Evolutionary conservation across 345 rosid species (phyloP).

Genomic region (Lepidium aucheri): DNA sequence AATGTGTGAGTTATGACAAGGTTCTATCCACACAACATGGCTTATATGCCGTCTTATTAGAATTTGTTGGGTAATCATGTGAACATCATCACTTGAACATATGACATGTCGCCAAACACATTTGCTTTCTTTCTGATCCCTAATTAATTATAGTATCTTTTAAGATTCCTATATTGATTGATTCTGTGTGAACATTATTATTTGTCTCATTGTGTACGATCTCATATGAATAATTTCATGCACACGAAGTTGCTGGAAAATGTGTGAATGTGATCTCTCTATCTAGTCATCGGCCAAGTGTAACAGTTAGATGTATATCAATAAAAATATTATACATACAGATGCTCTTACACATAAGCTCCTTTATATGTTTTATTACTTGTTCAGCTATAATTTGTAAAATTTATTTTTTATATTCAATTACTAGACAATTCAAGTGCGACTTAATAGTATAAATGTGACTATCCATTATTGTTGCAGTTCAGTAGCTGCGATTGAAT

Average conservation of each 20-base stretch:
- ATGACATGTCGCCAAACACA: not conserved
- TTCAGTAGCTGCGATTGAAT: not conserved
- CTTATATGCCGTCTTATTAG: not conserved
- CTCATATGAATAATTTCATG: slow-evolving; percentile 3
- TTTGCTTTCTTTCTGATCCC: not conserved
- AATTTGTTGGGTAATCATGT: slow-evolving; percentile 13
- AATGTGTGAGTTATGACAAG: not conserved
- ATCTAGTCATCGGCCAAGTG: slow-evolving; percentile 9
- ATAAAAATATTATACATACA: not conserved
- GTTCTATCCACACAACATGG: slow-evolving; percentile 7
- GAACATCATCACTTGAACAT: not conserved
- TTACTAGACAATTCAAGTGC: not conserved
- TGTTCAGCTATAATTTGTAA: no score
- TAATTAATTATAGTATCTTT: not conserved
- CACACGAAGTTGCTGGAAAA: slow-evolving; percentile 1
- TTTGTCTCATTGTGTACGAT: not conserved
- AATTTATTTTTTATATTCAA: not conserved
- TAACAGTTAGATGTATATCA: not conserved
- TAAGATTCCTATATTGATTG: not conserved
- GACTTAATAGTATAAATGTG: not conserved
- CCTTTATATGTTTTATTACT: no score
- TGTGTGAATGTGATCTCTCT: slow-evolving; percentile 9
- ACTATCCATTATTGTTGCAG: not conserved
- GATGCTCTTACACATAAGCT: no score
- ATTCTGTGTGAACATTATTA: not conserved